Base-by-base conservation (phyloP, 1,284 basidiomycete genomes). In the Austroboletus novae-zelandiae region DNA sequence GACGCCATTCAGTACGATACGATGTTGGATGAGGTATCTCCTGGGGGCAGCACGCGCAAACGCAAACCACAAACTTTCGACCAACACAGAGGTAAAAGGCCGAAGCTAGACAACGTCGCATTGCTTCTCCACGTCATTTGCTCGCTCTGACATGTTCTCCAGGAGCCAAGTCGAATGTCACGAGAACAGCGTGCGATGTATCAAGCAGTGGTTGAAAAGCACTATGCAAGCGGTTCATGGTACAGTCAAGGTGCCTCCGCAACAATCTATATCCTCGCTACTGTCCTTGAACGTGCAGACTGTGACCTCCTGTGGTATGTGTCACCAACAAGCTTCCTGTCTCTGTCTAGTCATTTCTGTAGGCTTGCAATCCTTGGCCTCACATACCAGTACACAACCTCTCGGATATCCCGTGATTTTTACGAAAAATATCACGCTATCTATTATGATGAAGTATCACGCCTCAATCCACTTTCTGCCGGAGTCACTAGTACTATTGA, bases 351-450 rank as follows among this genome's bases (percentile, higher is more conserved):
- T 52, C 39, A 52, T 40, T 13, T 5, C 37, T 9, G 17, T 65
- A 94, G 91, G 92, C 79, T 96, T 41, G 94, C 95, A 15, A 94
- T 99, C 53, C 79, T 99, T 42, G 94, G 94, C 18, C 78, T 98
- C 20, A 98, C 97, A 10, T 86, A 86, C 64, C 97, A 99, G 73
- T 99, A 98, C 69, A 81, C 83, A 30, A 83, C 90, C 14, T 85
- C 90, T 42, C 84, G 87, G 59, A 94, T 98, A 74, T 91, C 95
- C 56, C 83, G 92, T 44, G 82, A 86, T 30, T 78, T 78, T 42
- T 99, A 99, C 71, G 93, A 98, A 57, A 77, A 75, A 55, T 89
- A 85, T 62, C 87, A 94, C 48, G 66, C 77, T 3, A 74, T 93
- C 44, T 94, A 91, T 66, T 72, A 84, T 50, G 92, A 96, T 68